Evolutionary conservation across 2,329 filamentous ascomycete genomes (phyloP).

Genomic region (Colletotrichum liaoningense): DNA sequence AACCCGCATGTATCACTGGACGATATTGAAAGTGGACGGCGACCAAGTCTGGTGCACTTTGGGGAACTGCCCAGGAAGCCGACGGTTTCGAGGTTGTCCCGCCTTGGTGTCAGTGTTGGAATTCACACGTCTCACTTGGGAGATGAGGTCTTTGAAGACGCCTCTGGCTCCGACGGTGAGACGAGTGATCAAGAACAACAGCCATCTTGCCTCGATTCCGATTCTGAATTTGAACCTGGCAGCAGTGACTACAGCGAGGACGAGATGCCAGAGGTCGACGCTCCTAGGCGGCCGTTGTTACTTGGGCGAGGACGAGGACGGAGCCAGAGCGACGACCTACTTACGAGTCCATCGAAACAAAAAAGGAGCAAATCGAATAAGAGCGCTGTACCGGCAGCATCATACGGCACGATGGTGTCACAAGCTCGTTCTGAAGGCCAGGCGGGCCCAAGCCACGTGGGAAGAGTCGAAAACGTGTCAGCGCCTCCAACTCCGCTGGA

Average conservation of each 20-base stretch:
- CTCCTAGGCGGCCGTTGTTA: constrained; percentile 36
- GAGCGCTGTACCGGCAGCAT: constrained; percentile 13
- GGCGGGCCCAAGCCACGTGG: constrained; percentile 18
- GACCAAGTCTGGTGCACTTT: constrained; percentile 67
- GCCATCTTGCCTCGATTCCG: constrained; percentile 43
- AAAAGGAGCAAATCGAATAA: constrained; percentile 32
- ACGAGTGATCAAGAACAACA: constrained; percentile 53
- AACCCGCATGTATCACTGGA: constrained; percentile 51
- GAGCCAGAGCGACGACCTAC: constrained; percentile 34
- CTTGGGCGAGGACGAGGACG: constrained; percentile 25
- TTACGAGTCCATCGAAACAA: constrained; percentile 22
- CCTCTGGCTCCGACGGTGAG: constrained; percentile 45
- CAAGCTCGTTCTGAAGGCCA: constrained; percentile 31
- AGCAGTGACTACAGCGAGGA: constrained; percentile 46
- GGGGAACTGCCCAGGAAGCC: constrained; percentile 71
- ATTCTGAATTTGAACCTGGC: constrained; percentile 47
- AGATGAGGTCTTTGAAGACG: constrained; percentile 66
- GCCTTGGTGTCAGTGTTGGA: constrained; percentile 74
- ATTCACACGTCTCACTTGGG: constrained; percentile 82
- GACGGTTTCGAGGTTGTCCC: constrained; percentile 61
- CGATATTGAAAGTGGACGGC: constrained; percentile 44
- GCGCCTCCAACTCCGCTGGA: constrained; percentile 30
- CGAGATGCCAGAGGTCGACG: constrained; percentile 37
- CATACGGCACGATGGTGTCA: constrained; percentile 42
- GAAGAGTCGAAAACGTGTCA: constrained; percentile 18